Conservation (phyloP, 768 basidiomycete genomes). For the Coprinopsis cinerea region DNA sequence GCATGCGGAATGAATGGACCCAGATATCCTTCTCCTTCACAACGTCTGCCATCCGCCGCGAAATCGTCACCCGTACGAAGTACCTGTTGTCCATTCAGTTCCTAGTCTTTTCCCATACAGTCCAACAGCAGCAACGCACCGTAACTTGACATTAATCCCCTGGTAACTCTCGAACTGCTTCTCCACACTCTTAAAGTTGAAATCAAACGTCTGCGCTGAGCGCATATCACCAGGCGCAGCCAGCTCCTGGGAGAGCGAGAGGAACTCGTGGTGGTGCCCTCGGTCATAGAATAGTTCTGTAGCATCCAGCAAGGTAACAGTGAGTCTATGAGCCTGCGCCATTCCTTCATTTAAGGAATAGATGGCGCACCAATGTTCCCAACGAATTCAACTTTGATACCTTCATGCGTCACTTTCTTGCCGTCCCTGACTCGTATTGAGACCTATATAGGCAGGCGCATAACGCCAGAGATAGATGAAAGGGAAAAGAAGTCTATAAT, state of each 20-base stretch:
- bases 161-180: slow-evolving; percentile 98
- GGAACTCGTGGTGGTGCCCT: slow-evolving; percentile 96
- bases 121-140: slow-evolving; percentile 46
- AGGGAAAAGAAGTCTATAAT: too few species aligned
- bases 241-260: slow-evolving; percentile 91
- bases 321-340: background rate
- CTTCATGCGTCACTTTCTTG: slow-evolving; percentile 91
- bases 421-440: slow-evolving; percentile 88
- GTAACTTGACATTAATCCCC: slow-evolving; percentile 95
- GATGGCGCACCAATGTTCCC: slow-evolving; percentile 87
- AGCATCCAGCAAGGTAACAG: background rate
- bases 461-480: too few species aligned
- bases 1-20: slow-evolving; percentile 99
- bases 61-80: slow-evolving; percentile 86
- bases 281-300: slow-evolving; percentile 92
- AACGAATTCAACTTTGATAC: slow-evolving; percentile 96
- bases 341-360: background rate
- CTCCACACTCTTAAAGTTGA: slow-evolving; percentile 98
- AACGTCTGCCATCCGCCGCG: slow-evolving; percentile 89
- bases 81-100: slow-evolving; percentile 48
- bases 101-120: background rate
- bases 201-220: slow-evolving; percentile 93
- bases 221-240: slow-evolving; percentile 97
- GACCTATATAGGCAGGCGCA: slow-evolving; percentile 42
- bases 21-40: slow-evolving; percentile 91